Evolutionary conservation across 2,329 filamentous ascomycete species (phyloP).

Genomic region (Pseudonectria buxi): DNA sequence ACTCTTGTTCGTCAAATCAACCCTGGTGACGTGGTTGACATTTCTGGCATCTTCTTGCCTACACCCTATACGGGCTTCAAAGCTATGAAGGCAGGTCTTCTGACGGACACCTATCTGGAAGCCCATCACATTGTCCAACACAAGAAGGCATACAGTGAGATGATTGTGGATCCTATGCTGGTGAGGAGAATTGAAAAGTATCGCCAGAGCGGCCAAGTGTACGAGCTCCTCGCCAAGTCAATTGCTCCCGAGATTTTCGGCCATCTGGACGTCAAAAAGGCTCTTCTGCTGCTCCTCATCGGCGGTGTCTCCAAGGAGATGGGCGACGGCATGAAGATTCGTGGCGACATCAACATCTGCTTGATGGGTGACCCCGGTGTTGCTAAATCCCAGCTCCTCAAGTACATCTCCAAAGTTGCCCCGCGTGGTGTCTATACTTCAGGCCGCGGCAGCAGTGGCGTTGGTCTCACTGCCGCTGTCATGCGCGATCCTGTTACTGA

Average conservation of each 20-base stretch:
- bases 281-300: constrained; percentile 87
- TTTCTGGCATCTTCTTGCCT: constrained; percentile 91
- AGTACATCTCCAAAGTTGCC: constrained; percentile 97
- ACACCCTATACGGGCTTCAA: constrained; percentile 99
- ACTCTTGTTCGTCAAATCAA: constrained; percentile 80
- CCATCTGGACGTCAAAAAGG: constrained; percentile 96
- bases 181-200: constrained; percentile 81
- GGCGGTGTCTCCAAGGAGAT: constrained; percentile 95
- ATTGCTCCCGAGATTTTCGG: constrained; percentile 97
- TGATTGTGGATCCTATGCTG: constrained; percentile 73
- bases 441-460: constrained; percentile 72
- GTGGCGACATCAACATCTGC: constrained; percentile 97
- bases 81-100: constrained; percentile 88
- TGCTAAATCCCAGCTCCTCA: constrained; percentile 95
- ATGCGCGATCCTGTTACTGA: constrained; percentile 80
- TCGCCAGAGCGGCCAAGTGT: constrained; percentile 80
- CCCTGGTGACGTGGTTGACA: constrained; percentile 88
- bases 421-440: constrained; percentile 85
- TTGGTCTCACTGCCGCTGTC: constrained; percentile 74
- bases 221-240: constrained; percentile 90
- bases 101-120: constrained; percentile 95
- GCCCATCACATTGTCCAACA: constrained; percentile 91
- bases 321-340: constrained; percentile 97
- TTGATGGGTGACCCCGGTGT: constrained; percentile 99
- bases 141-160: constrained; percentile 96